Conservation (phyloP, 2,329 filamentous ascomycete species). For the Hypoxylon sp. region DNA sequence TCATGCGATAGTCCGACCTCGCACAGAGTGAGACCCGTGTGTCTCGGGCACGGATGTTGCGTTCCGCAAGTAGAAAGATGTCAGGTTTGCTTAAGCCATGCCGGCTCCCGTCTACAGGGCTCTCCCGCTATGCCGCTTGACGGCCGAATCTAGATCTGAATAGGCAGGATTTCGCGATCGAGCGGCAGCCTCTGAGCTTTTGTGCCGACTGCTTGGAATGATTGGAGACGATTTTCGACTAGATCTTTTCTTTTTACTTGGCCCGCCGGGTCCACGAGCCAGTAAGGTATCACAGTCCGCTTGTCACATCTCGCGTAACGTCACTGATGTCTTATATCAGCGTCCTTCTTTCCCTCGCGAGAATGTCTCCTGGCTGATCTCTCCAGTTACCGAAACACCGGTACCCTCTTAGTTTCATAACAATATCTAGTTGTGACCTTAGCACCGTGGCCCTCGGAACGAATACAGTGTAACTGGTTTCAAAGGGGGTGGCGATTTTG, state of each 20-base stretch:
- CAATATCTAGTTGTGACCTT: slow-evolving; percentile 16
- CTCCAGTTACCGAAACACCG: slow-evolving; percentile 31
- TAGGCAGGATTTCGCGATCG: slow-evolving; percentile 49
- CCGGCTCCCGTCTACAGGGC: slow-evolving; percentile 41
- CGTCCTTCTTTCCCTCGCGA: slow-evolving; percentile 18
- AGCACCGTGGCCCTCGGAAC: slow-evolving; percentile 33
- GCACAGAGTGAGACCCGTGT: slow-evolving; percentile 40
- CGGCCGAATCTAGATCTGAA: slow-evolving; percentile 47
- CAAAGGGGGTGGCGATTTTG: slow-evolving; percentile 26
- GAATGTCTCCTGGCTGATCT: slow-evolving; percentile 14
- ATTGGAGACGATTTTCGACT: slow-evolving; percentile 8
- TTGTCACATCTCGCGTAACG: slow-evolving; percentile 20
- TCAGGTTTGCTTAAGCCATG: slow-evolving; percentile 38
- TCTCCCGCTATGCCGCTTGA: slow-evolving; percentile 42
- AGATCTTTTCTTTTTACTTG: slow-evolving; percentile 8
- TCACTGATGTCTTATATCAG: slow-evolving; percentile 31
- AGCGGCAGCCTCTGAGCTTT: slow-evolving; percentile 8
- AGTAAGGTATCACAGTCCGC: slow-evolving; percentile 12
- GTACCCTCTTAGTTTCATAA: slow-evolving; percentile 8
- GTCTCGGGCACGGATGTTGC: slow-evolving; percentile 41
- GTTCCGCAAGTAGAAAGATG: slow-evolving; percentile 18
- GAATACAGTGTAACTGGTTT: slow-evolving; percentile 41
- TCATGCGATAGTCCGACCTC: slow-evolving; percentile 38
- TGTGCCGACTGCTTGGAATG: slow-evolving; percentile 27
- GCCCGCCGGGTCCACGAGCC: slow-evolving; percentile 8